phyloP scores from a whole-genome alignment of 768 basidiomycete species.

The Termitomyces sp. region DNA sequence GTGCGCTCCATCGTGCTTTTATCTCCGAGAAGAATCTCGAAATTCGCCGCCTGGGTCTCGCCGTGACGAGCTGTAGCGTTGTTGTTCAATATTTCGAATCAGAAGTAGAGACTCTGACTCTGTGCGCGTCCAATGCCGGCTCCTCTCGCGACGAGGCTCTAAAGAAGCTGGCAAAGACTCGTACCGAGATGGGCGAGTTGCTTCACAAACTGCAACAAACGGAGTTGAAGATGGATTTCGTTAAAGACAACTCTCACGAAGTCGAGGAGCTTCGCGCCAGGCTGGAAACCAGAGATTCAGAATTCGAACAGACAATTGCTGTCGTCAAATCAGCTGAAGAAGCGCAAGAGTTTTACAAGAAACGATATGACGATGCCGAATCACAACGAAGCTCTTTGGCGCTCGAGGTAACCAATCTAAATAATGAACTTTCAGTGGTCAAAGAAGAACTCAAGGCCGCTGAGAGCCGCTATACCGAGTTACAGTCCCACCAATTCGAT shows the following conservation, averaged over 20 bases:
- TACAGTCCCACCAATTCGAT: constrained; percentile 65
- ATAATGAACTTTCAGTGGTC: constrained; percentile 45
- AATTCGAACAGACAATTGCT: constrained; percentile 26
- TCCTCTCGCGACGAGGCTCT: constrained; percentile 10
- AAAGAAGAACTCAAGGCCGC: constrained; percentile 50
- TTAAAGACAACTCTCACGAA: constrained; percentile 31
- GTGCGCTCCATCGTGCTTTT: constrained; percentile 14
- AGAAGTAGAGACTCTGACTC: constrained; percentile 15
- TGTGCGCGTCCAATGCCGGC: not conserved
- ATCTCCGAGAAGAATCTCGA: constrained; percentile 22
- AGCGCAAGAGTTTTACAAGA: constrained; percentile 34
- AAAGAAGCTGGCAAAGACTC: constrained; percentile 9
- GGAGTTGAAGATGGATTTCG: constrained; percentile 23
- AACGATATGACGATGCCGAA: constrained; percentile 49
- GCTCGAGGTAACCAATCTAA: constrained; percentile 61
- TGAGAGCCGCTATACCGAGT: constrained; percentile 53
- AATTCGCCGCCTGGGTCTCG: constrained; percentile 26
- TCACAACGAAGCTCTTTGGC: constrained; percentile 61
- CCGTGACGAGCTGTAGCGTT: constrained; percentile 28
- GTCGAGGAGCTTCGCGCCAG: constrained; percentile 30
- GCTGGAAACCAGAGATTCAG: constrained; percentile 25
- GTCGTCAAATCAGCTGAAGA: constrained; percentile 22
- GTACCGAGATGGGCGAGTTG: constrained; percentile 17
- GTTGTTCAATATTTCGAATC: constrained; percentile 33
- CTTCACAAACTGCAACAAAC: constrained; percentile 21